Evolutionary conservation across 1,139 yeast species (phyloP).

Genomic region (Scheffersomyces insectosa): DNA sequence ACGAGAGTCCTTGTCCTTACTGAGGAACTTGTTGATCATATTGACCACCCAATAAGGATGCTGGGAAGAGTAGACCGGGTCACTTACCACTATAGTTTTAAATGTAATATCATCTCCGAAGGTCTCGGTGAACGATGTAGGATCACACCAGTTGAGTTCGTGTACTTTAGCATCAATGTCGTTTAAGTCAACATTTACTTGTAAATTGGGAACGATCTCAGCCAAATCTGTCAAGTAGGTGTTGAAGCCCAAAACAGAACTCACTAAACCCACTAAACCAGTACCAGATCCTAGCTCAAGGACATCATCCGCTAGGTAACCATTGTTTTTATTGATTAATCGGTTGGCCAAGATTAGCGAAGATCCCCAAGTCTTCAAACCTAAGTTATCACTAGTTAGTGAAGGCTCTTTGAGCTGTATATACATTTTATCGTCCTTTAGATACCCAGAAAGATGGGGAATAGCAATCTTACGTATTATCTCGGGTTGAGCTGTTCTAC

Average conservation of each 20-base stretch:
- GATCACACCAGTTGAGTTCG: conserved; percentile 78
- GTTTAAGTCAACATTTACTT: conserved; percentile 57
- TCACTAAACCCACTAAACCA: conserved; percentile 79
- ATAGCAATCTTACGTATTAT: conserved; percentile 52
- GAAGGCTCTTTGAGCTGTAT: conserved; percentile 76
- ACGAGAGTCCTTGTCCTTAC: conserved; percentile 34
- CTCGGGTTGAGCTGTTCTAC: conserved; percentile 82
- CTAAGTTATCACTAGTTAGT: conserved; percentile 80
- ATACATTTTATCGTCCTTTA: conserved; percentile 11
- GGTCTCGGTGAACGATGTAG: conserved; percentile 35
- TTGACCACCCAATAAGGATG: conserved; percentile 76
- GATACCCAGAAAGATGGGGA: conserved; percentile 24
- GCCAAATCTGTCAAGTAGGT: conserved; percentile 75
- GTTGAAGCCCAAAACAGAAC: conserved; percentile 49
- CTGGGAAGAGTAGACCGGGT: conserved; percentile 80
- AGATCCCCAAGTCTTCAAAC: conserved; percentile 96
- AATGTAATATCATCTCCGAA: conserved; percentile 33
- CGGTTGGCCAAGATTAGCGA: conserved; percentile 68
- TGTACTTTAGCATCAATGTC: conserved; percentile 36
- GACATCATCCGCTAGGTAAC: conserved; percentile 42
- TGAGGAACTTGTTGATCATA: conserved; percentile 51
- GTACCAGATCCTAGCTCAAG: conserved; percentile 94
- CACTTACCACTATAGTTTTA: conserved; percentile 71
- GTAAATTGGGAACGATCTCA: conserved; percentile 71
- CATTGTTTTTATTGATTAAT: conserved; percentile 28